Base-by-base conservation (phyloP, 129 eudicot genomes). In the Flaveria ramosissima region DNA sequence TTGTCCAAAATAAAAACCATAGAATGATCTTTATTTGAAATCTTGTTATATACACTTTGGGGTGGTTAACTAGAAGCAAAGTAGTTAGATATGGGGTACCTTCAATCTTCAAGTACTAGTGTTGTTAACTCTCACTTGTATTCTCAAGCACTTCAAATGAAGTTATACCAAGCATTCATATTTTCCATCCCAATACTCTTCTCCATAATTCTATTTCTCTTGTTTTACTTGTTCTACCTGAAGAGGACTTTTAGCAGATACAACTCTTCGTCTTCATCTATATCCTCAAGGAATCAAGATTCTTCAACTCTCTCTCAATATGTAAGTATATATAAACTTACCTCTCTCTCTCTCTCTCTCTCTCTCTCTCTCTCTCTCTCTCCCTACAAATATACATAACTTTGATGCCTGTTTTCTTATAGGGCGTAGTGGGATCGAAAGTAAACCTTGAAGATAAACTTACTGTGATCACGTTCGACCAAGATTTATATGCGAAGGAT, bases 141-240 rank as follows among this genome's bases (percentile, higher is more conserved):
- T 68, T 84, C 96, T 53, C 84, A 85, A 81, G 86, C 85, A 74
- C 83, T 87, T 71, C 92, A 87, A 57, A 80, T 85, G 65, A 85
- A 84, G 56, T 73, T 89, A 51, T 89, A 85, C 84, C 92, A 87
- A 75, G 92, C 86, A 53, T 87, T 89, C 87, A 89, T 89, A 67
- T 87, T 85, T 82, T 81, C 89, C 68, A 87, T 89, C 76, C 96
- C 96, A 65, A 89, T 89, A 47, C 86, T 89, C 78, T 87, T 87
- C 64, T 87, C 92, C 51, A 74, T 89, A 61, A 85, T 85, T 61
- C 80, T 89, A 26, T 87, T 85, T 83, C 86, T 87, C 51, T 82
- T 89, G 86, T 89, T 89, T 78, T 89, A 86, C 76, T 81, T 89
- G 81, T 89, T 86, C 82, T 89, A 86, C 78, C 90, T 83, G 71